These are phyloP conservation scores for Aspergillus pseudoglaucus DNA, from an alignment of 2,329 filamentous ascomycete genomes.

Conservation along the genomic window DNA sequence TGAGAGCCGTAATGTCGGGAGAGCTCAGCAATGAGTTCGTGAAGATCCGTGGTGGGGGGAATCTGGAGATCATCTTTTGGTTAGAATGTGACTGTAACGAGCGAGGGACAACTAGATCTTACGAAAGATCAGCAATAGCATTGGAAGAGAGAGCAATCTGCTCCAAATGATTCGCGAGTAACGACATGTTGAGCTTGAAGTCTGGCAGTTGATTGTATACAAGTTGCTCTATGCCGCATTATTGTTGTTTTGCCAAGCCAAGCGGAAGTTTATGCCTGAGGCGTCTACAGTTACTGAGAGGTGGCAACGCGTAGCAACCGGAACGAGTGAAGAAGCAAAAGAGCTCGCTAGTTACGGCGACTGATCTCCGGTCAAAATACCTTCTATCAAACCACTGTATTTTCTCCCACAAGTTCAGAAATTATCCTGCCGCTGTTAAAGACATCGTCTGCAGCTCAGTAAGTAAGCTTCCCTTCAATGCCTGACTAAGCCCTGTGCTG, in stretches of 20 bases:
- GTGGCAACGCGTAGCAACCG: conserved; percentile 4
- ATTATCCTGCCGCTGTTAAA: neutral
- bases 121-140: conserved; percentile 70
- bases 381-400: neutral
- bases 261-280: neutral
- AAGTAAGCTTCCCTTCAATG: conserved; percentile 16
- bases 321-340: neutral
- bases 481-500: conserved; percentile 30
- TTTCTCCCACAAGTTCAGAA: neutral
- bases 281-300: neutral
- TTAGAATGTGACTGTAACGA: neutral
- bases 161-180: conserved; percentile 65
- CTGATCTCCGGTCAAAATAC: no score
- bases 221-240: neutral
- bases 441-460: conserved; percentile 4
- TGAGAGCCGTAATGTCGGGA: conserved; percentile 88
- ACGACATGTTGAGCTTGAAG: conserved; percentile 49
- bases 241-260: conserved; percentile 1
- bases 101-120: conserved; percentile 22
- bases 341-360: neutral
- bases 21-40: conserved; percentile 83
- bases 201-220: neutral
- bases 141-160: conserved; percentile 71
- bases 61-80: conserved; percentile 47
- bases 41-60: conserved; percentile 87